These are phyloP conservation scores for Ophiognomonia clavigignenti-juglandacearum DNA, from an alignment of 2,329 filamentous ascomycete species.

Conservation along the genomic window DNA sequence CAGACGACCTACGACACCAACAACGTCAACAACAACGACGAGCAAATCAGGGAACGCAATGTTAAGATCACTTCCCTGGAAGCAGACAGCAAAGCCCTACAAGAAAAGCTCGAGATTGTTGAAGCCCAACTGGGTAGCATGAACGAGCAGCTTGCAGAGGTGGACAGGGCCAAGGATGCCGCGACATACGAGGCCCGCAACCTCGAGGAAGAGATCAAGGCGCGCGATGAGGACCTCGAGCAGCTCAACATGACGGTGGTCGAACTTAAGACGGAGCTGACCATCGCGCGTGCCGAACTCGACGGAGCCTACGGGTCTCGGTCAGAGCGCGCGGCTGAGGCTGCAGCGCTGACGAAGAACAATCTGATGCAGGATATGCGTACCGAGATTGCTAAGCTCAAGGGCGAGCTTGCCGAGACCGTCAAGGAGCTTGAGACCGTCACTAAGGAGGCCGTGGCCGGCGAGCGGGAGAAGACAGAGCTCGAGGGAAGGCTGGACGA, in stretches of 20 bases:
- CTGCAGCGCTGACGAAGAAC: constrained; percentile 47
- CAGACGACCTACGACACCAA: constrained; percentile 26
- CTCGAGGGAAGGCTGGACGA: constrained; percentile 39
- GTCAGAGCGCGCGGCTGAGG: constrained; percentile 53
- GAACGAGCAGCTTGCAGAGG: constrained; percentile 15
- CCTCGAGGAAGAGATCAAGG: constrained; percentile 40
- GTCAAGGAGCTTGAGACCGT: constrained; percentile 49
- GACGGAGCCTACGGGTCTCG: constrained; percentile 58
- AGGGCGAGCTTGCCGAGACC: constrained; percentile 44
- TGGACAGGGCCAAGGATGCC: constrained; percentile 25
- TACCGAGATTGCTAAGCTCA: constrained; percentile 44
- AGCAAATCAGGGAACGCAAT: constrained; percentile 39
- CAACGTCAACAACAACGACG: constrained; percentile 17
- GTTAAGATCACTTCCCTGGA: constrained; percentile 40
- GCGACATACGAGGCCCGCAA: constrained; percentile 23
- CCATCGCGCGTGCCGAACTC: constrained; percentile 56
- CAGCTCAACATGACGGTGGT: constrained; percentile 46
- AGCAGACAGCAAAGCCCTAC: constrained; percentile 33
- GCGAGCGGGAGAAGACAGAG: constrained; percentile 46
- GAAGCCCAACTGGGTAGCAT: constrained; percentile 19
- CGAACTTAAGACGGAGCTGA: constrained; percentile 58
- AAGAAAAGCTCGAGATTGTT: constrained; percentile 31
- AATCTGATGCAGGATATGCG: constrained; percentile 42
- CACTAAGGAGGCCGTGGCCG: constrained; percentile 45
- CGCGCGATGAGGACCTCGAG: constrained; percentile 47